phyloP scores from a whole-genome alignment of 2,329 filamentous ascomycete genomes.

The Bipolaris oryzae region DNA sequence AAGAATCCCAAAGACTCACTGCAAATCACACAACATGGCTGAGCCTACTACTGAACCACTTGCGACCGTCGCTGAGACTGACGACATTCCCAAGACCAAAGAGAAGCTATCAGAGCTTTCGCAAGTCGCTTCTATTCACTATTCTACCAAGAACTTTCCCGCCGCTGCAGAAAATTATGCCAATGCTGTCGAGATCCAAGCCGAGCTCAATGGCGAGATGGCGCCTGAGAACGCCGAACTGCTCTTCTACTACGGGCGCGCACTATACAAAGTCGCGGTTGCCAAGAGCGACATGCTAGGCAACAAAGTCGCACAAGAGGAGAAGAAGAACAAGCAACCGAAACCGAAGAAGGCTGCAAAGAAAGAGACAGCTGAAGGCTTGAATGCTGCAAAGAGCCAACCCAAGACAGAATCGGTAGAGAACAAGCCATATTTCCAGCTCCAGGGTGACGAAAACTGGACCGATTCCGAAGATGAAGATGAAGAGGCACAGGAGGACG shows the following conservation, averaged over 20 bases:
- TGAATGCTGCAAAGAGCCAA: constrained; percentile 44
- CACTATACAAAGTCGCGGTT: constrained; percentile 91
- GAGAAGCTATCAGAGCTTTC: constrained; percentile 77
- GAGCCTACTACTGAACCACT: constrained; percentile 29
- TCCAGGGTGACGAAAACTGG: constrained; percentile 93
- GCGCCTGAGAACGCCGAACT: constrained; percentile 89
- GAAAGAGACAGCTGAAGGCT: constrained; percentile 46
- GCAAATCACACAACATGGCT: constrained; percentile 27
- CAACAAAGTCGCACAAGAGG: constrained; percentile 70
- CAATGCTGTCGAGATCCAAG: constrained; percentile 86
- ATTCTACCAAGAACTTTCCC: constrained; percentile 86
- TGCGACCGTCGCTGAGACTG: constrained; percentile 25
- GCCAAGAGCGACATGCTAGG: constrained; percentile 94
- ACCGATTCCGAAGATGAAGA: constrained; percentile 75
- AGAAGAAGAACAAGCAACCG: constrained; percentile 60
- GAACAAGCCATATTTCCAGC: constrained; percentile 86
- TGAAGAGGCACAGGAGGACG: constrained; percentile 60
- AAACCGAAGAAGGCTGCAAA: constrained; percentile 56
- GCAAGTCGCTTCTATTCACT: constrained; percentile 81
- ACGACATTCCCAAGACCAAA: constrained; percentile 51
- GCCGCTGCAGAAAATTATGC: constrained; percentile 87
- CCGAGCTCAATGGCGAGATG: constrained; percentile 90
- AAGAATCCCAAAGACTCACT: not conserved
- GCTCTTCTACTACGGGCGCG: constrained; percentile 91
- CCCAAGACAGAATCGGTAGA: constrained; percentile 54